phyloP scores from a whole-genome alignment of 495 filamentous ascomycete species.

The Xylaria sp. region DNA sequence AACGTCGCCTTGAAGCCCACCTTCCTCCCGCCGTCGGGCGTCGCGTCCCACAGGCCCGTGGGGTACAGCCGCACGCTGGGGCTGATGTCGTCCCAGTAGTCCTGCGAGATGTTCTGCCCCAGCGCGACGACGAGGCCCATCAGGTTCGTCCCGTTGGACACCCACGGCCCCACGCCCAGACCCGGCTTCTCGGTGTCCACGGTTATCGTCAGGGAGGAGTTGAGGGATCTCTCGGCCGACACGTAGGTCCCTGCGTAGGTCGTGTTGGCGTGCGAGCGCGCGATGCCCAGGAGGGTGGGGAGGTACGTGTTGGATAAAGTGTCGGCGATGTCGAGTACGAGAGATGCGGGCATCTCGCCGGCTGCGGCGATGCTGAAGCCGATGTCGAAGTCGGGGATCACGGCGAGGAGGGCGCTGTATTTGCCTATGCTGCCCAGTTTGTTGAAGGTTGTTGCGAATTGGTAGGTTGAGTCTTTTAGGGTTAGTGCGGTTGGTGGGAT shows the following conservation, averaged over 20 bases:
- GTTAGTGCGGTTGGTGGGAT: not conserved
- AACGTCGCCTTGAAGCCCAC: slow-evolving; percentile 53
- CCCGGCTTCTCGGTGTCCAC: slow-evolving; percentile 48
- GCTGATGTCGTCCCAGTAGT: slow-evolving; percentile 33
- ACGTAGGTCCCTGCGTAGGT: slow-evolving; percentile 49
- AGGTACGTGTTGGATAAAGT: slow-evolving; percentile 45
- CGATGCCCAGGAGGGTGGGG: slow-evolving; percentile 45
- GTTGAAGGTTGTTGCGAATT: slow-evolving; percentile 56
- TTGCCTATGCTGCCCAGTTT: slow-evolving; percentile 59
- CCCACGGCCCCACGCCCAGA: slow-evolving; percentile 53
- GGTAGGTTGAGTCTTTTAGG: slow-evolving; percentile 47
- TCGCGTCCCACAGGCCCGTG: slow-evolving; percentile 44
- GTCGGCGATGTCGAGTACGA: slow-evolving; percentile 46
- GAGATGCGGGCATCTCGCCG: slow-evolving; percentile 42
- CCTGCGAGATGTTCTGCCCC: slow-evolving; percentile 35
- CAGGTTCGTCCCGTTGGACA: slow-evolving; percentile 58
- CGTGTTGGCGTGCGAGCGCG: slow-evolving; percentile 45
- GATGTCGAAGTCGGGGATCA: slow-evolving; percentile 62
- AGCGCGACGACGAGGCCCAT: slow-evolving; percentile 43
- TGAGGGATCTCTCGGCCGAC: slow-evolving; percentile 34
- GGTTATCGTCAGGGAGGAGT: slow-evolving; percentile 51
- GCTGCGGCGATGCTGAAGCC: slow-evolving; percentile 61
- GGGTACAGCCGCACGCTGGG: slow-evolving; percentile 51
- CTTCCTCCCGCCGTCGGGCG: slow-evolving; percentile 40
- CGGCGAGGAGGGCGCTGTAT: slow-evolving; percentile 55